Evolutionary conservation across 768 basidiomycete genomes (phyloP), one percentile per base, ranked within the genome.

Genomic region (Boletus rubropictus): DNA sequence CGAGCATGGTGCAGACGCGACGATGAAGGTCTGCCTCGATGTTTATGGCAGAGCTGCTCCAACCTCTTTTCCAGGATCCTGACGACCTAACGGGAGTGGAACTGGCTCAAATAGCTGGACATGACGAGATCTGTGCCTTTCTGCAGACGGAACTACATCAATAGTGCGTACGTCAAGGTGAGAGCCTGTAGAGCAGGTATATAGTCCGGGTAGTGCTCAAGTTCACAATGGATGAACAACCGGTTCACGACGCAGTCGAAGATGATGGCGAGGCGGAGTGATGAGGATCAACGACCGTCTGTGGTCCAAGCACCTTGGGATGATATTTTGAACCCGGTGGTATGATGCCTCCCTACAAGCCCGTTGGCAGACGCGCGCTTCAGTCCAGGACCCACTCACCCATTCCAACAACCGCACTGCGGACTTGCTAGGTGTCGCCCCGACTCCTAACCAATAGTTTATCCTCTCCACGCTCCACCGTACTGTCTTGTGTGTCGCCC

Each of bases 381-480:
- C 22, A 6, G 34, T 24, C 20, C n/a, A 32, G 42, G 21, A 32
- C 38, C 15, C 9, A 40, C 52, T 59, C 58, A 92, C 95, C 75
- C 83, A 71, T 61, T 86, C 82, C 59, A 98, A 67, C 54, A 97
- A 59, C 57, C 76, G 82, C 33, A 84, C 79, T 5, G 88, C 89
- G 6, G 84, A 74, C 60, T 83, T 82, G 37, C 81, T 86, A 1
- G 95, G 95, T 50, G 78, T 65, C 28, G 95, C 95, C 0, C 93
- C 94, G 15, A 85, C 80, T 28, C 76, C 76, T 32, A 97, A 66
- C 95, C 95, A 98, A 60, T 89, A 91, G 49, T 77, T 76, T 64
- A 98, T 89, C 62, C 95, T 80, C 57, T 89, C 84, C 21, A 85
- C 83, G 65, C 91, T 92, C 93, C 94, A 97, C 56, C 84, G 78